These are phyloP conservation scores for Penicillium flavigenum DNA, from an alignment of 495 filamentous ascomycete species.

Conservation along the genomic window DNA sequence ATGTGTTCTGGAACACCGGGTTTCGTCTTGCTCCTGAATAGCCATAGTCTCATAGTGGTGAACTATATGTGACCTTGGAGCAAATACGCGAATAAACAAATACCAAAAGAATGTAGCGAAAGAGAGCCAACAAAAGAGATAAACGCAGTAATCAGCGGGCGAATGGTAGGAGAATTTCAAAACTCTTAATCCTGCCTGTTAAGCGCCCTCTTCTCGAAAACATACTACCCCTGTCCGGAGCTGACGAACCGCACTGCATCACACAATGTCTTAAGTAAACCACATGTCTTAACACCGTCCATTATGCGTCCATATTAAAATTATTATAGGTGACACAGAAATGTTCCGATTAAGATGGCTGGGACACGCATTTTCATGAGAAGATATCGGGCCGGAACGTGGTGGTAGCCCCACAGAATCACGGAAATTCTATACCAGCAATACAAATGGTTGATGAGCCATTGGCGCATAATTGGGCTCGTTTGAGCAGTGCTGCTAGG, in stretches of 20 bases:
- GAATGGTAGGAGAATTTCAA: neutral
- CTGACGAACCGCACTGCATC: neutral
- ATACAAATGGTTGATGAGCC: neutral
- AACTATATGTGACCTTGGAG: neutral
- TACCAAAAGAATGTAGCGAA: neutral
- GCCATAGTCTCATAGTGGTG: conserved; percentile 1
- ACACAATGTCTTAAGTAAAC: neutral
- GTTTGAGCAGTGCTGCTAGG: neutral
- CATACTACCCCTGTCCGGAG: conserved; percentile 3
- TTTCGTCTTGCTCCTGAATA: conserved; percentile 9
- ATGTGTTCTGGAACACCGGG: neutral
- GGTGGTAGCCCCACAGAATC: neutral
- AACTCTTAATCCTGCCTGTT: neutral
- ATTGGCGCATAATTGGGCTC: neutral
- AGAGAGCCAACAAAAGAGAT: neutral
- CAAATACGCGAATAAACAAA: neutral
- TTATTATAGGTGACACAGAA: neutral
- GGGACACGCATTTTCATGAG: neutral
- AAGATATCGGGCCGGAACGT: neutral
- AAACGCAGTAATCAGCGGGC: neutral
- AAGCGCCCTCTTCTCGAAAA: neutral
- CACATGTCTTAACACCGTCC: neutral
- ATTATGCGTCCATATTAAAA: neutral
- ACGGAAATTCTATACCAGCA: neutral
- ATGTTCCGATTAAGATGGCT: neutral